Evolutionary conservation across 1,284 basidiomycete genomes (phyloP), one percentile per base, ranked within the genome.

Genomic region (Apiotrichum mycotoxinovorans): DNA sequence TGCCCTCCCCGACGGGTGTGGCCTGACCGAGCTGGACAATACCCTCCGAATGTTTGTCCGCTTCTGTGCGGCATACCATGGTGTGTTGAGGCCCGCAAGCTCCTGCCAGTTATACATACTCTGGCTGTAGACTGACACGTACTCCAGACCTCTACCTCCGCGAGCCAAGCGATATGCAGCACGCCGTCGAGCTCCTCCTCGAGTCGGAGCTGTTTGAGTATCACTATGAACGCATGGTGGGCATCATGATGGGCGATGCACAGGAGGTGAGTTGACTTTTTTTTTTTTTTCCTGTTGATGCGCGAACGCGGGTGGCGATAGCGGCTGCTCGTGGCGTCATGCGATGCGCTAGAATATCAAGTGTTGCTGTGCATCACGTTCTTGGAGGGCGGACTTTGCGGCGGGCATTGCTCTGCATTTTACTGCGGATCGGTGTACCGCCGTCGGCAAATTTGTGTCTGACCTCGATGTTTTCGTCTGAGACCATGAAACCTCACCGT

Each of bases 151-250:
- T 84, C 67, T 95, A 88, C 74, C 81, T 95, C 30, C 86, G 88
- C 60, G 86, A 83, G 51, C 85, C 85, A 10, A 73, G 85, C n/a
- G 89, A 92, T 66, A 81, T 95, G 51, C 83, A 89, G 59, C 86
- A 90, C 68, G 90, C 90, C 11, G 86, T 88, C 66, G 79, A 82
- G 34, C 76, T 87, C 37, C 78, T 95, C 18, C 79, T 93, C 47
- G 83, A 85, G 57, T 91, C 88, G 0, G 91, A 93, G 66, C 81
- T 96, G 44, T 94, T 95, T 66, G 75, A 82, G 5, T 92, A 88
- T 68, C 89, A 95, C 71, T 90, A 88, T 2, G 90, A 91, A 68
- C 80, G 92, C 35, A 93, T 94, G 89, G 85, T 87, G 54, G 87
- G 89, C 37, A 79, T 91, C 45, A 80, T 87, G 44, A 73, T 73